Conservation (phyloP, 106 monocot species). For the Acorus gramineus region DNA sequence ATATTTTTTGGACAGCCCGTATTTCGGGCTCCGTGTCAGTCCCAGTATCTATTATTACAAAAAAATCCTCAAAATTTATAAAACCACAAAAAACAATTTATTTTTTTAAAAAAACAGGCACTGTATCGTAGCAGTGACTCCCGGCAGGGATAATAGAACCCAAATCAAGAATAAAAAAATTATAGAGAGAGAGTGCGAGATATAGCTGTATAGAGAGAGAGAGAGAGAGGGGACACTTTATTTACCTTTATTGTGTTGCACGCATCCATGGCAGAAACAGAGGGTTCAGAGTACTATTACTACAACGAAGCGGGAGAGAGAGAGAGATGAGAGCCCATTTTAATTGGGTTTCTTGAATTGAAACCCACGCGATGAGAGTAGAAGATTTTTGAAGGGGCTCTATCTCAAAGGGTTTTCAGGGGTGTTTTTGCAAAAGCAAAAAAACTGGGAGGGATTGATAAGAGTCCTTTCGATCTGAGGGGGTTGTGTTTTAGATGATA, state of each 20-base stretch:
- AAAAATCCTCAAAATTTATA: no score
- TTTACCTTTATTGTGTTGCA: conserved; percentile 18
- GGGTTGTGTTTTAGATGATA: conserved; percentile 17
- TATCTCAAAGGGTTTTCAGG: background rate
- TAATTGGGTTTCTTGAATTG: background rate
- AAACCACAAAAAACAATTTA: no score
- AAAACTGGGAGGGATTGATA: background rate
- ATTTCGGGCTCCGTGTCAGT: no score
- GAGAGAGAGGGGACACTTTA: no score
- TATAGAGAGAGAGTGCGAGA: no score
- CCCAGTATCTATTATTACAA: no score
- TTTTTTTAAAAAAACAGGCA: no score
- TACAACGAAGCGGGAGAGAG: background rate
- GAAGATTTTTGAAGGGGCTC: background rate
- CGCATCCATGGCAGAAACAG: conserved; percentile 19
- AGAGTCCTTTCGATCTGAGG: background rate
- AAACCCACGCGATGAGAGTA: background rate
- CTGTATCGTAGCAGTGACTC: no score
- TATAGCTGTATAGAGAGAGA: no score
- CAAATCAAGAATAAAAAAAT: no score
- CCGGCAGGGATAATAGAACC: no score
- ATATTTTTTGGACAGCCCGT: no score
- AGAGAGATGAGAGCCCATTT: background rate
- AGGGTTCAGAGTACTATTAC: background rate
- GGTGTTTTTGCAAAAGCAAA: background rate